These are phyloP conservation scores for Clitoria ternatea DNA, from an alignment of 306 rosid genomes.

Conservation along the genomic window DNA sequence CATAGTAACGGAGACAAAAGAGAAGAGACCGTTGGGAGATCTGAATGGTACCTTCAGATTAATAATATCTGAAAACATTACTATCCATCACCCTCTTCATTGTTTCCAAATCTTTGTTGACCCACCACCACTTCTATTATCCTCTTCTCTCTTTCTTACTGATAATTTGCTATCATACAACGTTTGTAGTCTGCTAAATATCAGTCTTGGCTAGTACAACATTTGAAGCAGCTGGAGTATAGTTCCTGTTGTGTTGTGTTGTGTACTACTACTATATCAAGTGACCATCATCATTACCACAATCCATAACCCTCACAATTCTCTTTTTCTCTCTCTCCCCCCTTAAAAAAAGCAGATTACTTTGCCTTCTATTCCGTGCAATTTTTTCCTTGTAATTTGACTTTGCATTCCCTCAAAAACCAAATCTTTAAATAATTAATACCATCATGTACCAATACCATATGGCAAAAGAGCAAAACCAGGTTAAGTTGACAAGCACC, in stretches of 20 bases:
- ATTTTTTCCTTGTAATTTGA: slow-evolving; percentile 19
- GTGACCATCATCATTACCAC: neutral
- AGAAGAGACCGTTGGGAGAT: neutral
- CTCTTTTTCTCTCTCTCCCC: slow-evolving; percentile 2
- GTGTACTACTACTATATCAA: neutral
- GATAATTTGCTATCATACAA: neutral
- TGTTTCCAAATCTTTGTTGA: neutral
- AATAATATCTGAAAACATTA: neutral
- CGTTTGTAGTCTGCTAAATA: neutral
- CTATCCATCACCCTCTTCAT: neutral
- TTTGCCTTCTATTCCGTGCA: slow-evolving; percentile 22
- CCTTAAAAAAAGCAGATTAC: slow-evolving; percentile 31
- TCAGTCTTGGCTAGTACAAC: neutral
- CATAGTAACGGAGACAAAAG: neutral
- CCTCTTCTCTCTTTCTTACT: neutral
- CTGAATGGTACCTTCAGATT: too few relatives aligned
- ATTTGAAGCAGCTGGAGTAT: neutral
- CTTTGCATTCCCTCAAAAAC: neutral
- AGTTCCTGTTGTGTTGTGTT: neutral
- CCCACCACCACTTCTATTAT: neutral
- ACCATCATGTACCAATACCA: neutral
- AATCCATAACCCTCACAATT: neutral
- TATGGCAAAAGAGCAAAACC: slow-evolving; percentile 48
- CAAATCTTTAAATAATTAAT: slow-evolving; percentile 8
- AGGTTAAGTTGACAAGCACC: slow-evolving; percentile 35